Percentiles rank a stretch among this genome's conserved stretches.
These are phyloP conservation scores for Ceratobasidium sp. DNA, from an alignment of 1,284 basidiomycete genomes.

Conservation along the genomic window DNA sequence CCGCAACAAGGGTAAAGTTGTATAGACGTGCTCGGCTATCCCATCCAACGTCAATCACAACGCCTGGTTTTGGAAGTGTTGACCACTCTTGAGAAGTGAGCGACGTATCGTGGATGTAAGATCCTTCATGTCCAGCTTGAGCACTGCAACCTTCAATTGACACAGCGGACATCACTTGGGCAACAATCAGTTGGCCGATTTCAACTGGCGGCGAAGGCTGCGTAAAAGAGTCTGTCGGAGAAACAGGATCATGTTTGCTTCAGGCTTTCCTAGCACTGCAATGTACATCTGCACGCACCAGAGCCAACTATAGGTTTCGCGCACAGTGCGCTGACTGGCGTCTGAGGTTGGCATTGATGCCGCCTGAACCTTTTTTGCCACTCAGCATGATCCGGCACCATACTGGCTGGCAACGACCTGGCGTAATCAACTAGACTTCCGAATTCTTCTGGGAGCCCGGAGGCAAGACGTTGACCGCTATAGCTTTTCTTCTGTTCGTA, in stretches of 20 bases:
- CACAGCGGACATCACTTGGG: background rate
- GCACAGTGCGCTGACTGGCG: too few species aligned
- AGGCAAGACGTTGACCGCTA: conserved; percentile 65
- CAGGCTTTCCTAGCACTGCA: too few species aligned
- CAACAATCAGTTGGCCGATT: background rate
- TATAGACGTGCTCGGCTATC: background rate
- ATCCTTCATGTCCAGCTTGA: background rate
- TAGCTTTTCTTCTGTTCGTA: conserved; percentile 48
- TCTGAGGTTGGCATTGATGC: background rate
- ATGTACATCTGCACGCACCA: too few species aligned
- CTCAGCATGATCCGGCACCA: conserved; percentile 56
- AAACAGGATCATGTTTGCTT: background rate
- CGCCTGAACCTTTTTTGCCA: background rate
- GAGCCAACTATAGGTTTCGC: too few species aligned
- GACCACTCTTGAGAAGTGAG: background rate
- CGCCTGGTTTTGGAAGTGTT: background rate
- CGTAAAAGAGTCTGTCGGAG: background rate
- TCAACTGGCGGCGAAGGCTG: background rate
- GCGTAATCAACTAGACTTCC: conserved; percentile 54
- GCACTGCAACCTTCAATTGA: background rate
- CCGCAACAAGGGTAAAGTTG: background rate
- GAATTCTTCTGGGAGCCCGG: conserved; percentile 88
- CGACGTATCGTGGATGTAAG: background rate
- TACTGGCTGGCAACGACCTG: background rate
- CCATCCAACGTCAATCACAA: background rate